Conservation (phyloP, 139 green algal genomes). For the Coelastrella sp. region DNA sequence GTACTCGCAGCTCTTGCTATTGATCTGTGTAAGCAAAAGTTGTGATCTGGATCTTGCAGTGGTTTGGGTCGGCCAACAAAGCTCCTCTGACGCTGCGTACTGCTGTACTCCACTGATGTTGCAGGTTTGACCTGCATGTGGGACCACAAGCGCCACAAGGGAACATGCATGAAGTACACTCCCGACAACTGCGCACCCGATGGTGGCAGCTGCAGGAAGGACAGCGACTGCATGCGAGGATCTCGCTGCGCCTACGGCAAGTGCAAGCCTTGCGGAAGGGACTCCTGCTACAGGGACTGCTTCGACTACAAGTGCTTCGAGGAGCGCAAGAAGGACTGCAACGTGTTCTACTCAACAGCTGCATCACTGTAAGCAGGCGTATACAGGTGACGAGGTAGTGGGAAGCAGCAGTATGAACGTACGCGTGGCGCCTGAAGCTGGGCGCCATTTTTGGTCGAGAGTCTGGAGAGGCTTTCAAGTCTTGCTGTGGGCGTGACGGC, state of each 20-base stretch:
- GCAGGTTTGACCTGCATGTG: constrained; percentile 13
- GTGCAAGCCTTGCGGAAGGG: neutral
- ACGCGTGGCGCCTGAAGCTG: too few species aligned
- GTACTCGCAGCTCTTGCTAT: too few species aligned
- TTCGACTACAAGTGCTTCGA: constrained; percentile 9
- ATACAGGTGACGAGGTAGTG: too few species aligned
- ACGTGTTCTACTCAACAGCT: neutral
- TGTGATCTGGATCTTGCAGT: too few species aligned
- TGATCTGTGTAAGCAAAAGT: too few species aligned
- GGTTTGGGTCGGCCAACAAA: too few species aligned
- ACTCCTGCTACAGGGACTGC: constrained; percentile 6
- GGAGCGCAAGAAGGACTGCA: constrained; percentile 32
- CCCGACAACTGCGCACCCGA: neutral
- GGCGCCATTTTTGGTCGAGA: too few species aligned
- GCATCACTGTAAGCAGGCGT: neutral
- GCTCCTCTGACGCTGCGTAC: neutral
- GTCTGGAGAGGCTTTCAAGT: too few species aligned
- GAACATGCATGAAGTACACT: constrained; percentile 1
- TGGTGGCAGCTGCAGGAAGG: neutral
- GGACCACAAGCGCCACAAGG: constrained; percentile 26
- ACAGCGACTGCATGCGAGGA: neutral
- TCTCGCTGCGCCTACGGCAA: neutral
- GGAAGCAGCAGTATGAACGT: too few species aligned
- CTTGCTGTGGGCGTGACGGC: too few species aligned
- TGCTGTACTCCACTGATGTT: neutral